These are phyloP conservation scores for Solanum sitiens DNA, from an alignment of 257 asterid genomes.

Conservation along the genomic window DNA sequence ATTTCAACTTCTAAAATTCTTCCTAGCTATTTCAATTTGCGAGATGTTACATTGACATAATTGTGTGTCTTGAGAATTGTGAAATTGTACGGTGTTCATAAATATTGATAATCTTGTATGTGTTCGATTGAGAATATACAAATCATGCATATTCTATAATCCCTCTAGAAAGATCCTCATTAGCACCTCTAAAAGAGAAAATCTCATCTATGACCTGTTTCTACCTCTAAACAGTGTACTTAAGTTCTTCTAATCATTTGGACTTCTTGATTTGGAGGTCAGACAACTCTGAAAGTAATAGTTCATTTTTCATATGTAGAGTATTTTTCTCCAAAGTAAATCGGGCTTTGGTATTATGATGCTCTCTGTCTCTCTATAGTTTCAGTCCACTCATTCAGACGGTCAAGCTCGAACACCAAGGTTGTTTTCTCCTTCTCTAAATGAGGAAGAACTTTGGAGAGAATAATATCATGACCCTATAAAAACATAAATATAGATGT, in stretches of 20 bases:
- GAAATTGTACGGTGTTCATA: no score
- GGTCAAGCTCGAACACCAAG: not conserved
- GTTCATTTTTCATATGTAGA: not conserved
- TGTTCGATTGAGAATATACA: not conserved
- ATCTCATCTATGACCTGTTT: not conserved
- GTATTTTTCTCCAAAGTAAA: not conserved
- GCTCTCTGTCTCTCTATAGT: not conserved
- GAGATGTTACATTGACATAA: no score
- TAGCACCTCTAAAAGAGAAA: not conserved
- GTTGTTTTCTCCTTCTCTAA: not conserved
- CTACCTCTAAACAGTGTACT: not conserved
- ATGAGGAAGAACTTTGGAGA: not conserved
- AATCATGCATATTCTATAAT: not conserved
- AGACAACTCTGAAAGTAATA: not conserved
- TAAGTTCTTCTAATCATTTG: not conserved
- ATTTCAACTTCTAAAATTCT: no score
- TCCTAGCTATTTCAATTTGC: no score
- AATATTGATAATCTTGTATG: no score
- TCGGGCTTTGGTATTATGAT: not conserved
- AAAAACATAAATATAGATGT: no score
- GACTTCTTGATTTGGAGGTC: not conserved
- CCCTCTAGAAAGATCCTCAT: not conserved
- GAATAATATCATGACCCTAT: not conserved
- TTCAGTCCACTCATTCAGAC: not conserved
- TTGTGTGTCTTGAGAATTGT: no score